Evolutionary conservation across 495 filamentous ascomycete species (phyloP).

Genomic region (Penicillium verhagenii): DNA sequence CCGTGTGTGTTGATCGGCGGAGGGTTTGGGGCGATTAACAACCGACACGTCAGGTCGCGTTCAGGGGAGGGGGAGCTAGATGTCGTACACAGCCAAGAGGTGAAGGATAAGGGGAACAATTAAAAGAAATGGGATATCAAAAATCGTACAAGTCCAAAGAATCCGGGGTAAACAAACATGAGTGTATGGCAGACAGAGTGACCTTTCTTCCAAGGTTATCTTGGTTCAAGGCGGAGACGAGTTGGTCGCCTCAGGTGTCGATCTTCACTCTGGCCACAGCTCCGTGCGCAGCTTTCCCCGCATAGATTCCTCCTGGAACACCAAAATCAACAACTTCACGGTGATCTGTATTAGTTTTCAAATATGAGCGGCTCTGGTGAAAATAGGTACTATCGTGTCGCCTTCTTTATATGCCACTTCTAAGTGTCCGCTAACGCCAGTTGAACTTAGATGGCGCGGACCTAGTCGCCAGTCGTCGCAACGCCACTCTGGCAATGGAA

Average conservation of each 20-base stretch:
- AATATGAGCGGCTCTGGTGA: constrained; percentile 41
- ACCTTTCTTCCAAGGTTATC: constrained; percentile 19
- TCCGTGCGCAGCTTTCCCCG: constrained; percentile 24
- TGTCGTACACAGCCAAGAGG: not conserved
- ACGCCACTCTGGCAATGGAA: constrained; percentile 35
- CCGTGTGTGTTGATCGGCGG: constrained; percentile 16
- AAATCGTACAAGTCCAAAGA: not conserved
- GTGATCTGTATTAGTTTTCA: not conserved
- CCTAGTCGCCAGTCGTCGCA: constrained; percentile 43
- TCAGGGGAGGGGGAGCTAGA: constrained; percentile 8
- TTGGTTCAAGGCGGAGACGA: constrained; percentile 26
- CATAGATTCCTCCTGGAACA: constrained; percentile 11
- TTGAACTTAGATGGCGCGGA: constrained; percentile 40
- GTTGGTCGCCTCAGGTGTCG: constrained; percentile 21
- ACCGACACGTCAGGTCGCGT: constrained; percentile 25
- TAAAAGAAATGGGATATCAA: not conserved
- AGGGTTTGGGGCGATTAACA: constrained; percentile 15
- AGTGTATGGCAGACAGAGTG: not conserved
- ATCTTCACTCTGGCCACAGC: constrained; percentile 10
- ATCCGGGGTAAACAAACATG: not conserved
- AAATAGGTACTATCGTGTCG: constrained; percentile 33
- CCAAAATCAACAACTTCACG: not conserved
- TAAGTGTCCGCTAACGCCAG: constrained; percentile 5
- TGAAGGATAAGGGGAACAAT: not conserved
- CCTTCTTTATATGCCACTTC: not conserved